Percentiles rank a stretch among this genome's conserved stretches.
These are phyloP conservation scores for Microsporum ferrugineum DNA, from an alignment of 2,329 filamentous ascomycete genomes.

Conservation along the genomic window DNA sequence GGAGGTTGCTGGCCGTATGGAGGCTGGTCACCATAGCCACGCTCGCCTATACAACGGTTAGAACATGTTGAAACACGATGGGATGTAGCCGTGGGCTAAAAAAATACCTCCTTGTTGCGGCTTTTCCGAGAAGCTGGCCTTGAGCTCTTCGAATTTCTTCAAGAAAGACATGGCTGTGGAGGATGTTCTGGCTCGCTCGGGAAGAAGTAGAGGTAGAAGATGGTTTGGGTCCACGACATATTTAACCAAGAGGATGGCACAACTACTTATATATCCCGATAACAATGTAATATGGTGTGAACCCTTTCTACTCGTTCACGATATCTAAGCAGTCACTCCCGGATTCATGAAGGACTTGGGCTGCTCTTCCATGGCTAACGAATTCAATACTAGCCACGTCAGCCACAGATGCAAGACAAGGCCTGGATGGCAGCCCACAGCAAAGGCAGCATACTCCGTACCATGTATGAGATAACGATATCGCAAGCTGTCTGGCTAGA, in stretches of 20 bases:
- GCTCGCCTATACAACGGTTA: background rate
- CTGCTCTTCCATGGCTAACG: no score
- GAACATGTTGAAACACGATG: background rate
- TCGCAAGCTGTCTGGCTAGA: background rate
- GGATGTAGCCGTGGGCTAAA: background rate
- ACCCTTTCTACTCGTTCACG: no score
- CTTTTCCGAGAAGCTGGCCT: slow-evolving; percentile 30
- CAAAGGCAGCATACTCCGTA: no score
- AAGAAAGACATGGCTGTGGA: slow-evolving; percentile 34
- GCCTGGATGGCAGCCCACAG: background rate
- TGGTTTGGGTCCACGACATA: background rate
- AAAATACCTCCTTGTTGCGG: background rate
- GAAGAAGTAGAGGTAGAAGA: background rate
- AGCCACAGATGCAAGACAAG: background rate
- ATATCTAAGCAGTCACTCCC: no score
- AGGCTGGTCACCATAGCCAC: slow-evolving; percentile 13
- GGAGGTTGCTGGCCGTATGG: background rate
- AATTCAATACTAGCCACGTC: background rate
- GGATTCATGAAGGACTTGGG: no score
- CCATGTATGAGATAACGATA: no score
- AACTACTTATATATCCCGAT: no score
- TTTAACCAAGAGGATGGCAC: no score
- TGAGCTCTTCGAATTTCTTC: slow-evolving; percentile 40
- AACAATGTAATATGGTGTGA: no score
- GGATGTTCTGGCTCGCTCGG: background rate